A percentile compares a stretch with the other conserved stretches of the same genome.
Evolutionary conservation across 1,139 yeast species (phyloP).

Genomic region (Blastobotrys proliferans): DNA sequence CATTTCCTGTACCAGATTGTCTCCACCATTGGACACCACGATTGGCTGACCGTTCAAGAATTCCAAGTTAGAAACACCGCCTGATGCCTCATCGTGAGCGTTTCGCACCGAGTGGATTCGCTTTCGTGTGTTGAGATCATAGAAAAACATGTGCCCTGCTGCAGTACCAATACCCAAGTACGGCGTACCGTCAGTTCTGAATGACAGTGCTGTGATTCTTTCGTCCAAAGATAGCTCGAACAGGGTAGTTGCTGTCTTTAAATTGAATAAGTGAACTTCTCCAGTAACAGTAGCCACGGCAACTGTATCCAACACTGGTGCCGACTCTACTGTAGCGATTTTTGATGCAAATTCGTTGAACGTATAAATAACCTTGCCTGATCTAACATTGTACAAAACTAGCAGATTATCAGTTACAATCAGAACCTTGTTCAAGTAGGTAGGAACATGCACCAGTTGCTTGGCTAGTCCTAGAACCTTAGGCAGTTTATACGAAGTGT

Average conservation of each 20-base stretch:
- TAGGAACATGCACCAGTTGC: slow-evolving; percentile 76
- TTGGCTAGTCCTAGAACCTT: slow-evolving; percentile 65
- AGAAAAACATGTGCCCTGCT: slow-evolving; percentile 80
- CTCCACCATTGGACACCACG: slow-evolving; percentile 87
- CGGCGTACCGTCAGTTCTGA: slow-evolving; percentile 87
- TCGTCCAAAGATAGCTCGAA: slow-evolving; percentile 59
- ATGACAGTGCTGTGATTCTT: slow-evolving; percentile 67
- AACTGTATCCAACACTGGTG: slow-evolving; percentile 82
- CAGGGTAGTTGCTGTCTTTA: slow-evolving; percentile 58
- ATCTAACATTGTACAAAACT: slow-evolving; percentile 64
- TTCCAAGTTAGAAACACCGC: slow-evolving; percentile 73
- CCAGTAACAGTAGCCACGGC: slow-evolving; percentile 79
- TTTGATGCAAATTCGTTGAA: slow-evolving; percentile 42
- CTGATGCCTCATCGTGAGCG: slow-evolving; percentile 66
- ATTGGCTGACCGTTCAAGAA: slow-evolving; percentile 93
- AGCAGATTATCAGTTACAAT: slow-evolving; percentile 60
- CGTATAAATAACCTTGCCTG: slow-evolving; percentile 67
- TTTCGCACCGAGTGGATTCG: slow-evolving; percentile 71
- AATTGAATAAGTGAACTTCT: slow-evolving; percentile 57
- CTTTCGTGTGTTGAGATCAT: slow-evolving; percentile 67
- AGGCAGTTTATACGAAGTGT: slow-evolving; percentile 59
- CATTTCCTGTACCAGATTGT: slow-evolving; percentile 81
- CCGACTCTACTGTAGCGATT: slow-evolving; percentile 61
- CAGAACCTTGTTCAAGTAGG: slow-evolving; percentile 84
- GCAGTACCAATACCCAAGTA: slow-evolving; percentile 78